phyloP scores from a whole-genome alignment of 352 stramenopile species.

The Halophytophthora batemanensis region DNA sequence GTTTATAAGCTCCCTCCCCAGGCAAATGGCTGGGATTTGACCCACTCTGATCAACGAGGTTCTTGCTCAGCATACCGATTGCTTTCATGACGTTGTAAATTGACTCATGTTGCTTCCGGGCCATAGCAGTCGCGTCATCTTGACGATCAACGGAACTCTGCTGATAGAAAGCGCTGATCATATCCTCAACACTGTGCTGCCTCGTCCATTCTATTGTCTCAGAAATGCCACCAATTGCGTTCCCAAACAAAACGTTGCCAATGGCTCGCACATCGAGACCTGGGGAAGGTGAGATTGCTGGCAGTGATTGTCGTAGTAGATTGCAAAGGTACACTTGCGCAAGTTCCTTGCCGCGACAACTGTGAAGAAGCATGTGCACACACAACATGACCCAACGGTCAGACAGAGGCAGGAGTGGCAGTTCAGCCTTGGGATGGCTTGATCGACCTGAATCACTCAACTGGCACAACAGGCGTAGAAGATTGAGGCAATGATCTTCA shows the following conservation, averaged over 20 bases:
- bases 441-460: conserved; percentile 6
- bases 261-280: conserved; percentile 11
- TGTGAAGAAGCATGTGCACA: conserved; percentile 13
- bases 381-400: conserved; percentile 32
- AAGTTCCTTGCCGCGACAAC: conserved; percentile 10
- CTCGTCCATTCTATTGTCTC: background rate
- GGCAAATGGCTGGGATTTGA: background rate
- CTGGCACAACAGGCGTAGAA: conserved; percentile 38
- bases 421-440: background rate
- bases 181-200: conserved; percentile 1
- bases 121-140: background rate
- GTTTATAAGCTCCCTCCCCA: background rate
- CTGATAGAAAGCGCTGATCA: conserved; percentile 12
- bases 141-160: background rate
- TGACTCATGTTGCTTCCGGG: conserved; percentile 24
- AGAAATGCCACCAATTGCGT: background rate
- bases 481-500: conserved; percentile 25
- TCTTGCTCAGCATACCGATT: conserved; percentile 7
- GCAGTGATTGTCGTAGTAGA: conserved; percentile 29
- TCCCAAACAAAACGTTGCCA: conserved; percentile 8
- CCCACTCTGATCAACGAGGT: background rate
- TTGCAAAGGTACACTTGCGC: conserved; percentile 30
- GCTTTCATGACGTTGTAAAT: conserved; percentile 18
- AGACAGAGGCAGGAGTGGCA: conserved; percentile 6
- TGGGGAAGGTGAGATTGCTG: conserved; percentile 1